phyloP scores from a whole-genome alignment of 1,139 yeast species.

The Yamadazyma sp. region DNA sequence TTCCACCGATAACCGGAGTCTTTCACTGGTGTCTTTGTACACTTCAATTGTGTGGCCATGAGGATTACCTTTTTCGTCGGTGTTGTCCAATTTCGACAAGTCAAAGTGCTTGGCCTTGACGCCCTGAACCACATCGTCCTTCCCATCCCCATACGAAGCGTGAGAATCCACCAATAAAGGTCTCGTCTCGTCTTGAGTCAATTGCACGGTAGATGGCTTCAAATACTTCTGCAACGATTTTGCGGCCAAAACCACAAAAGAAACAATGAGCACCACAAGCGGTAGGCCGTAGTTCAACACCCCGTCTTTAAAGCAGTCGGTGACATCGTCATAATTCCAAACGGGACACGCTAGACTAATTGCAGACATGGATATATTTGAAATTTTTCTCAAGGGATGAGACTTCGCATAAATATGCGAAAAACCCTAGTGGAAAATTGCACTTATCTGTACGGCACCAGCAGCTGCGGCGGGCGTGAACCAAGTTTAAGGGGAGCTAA shows the following conservation, averaged over 20 bases:
- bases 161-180: constrained; percentile 30
- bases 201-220: constrained; percentile 8
- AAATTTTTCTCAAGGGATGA: constrained; percentile 1
- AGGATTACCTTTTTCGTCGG: constrained; percentile 55
- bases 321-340: constrained; percentile 49
- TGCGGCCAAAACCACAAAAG: constrained; percentile 26
- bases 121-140: constrained; percentile 11
- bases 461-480: no score
- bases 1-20: constrained; percentile 52
- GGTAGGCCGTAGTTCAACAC: constrained; percentile 37
- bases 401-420: constrained; percentile 3
- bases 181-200: constrained; percentile 24
- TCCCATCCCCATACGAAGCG: constrained; percentile 7
- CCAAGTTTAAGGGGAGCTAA: no score
- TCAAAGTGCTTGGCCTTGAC: constrained; percentile 54
- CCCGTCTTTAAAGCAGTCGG: constrained; percentile 43
- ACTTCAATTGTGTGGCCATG: constrained; percentile 48
- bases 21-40: constrained; percentile 48
- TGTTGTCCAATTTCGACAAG: constrained; percentile 41
- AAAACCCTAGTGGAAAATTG: neutral
- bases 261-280: constrained; percentile 28
- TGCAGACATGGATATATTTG: neutral
- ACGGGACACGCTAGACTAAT: constrained; percentile 20
- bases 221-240: constrained; percentile 18
- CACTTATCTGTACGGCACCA: constrained; percentile 6